Evolutionary conservation across 768 basidiomycete species (phyloP), one percentile per base, ranked within the genome.

Genomic region (Calvatia gigantea): DNA sequence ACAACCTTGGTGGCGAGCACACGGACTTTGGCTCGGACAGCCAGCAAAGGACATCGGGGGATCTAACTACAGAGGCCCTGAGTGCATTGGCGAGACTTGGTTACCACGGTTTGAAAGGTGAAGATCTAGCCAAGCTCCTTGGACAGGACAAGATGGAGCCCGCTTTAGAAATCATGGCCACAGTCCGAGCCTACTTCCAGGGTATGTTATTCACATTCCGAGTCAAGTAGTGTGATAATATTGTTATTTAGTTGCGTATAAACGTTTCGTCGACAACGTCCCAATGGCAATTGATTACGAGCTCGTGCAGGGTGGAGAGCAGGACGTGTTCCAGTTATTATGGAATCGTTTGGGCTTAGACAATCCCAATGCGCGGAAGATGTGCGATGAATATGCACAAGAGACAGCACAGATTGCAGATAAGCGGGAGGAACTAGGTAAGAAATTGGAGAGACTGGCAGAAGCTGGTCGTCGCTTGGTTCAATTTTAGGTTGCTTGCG

Each of bases 161-260:
- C 0, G 83, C 83, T 0, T 60, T 89, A 15, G 61, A 67, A 3
- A 86, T 89, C 61, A 89, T 90, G 86, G 85, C 85, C 0, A 78
- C 83, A 53, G 85, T 88, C 1, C 74, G 85, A 4, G 87, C 84
- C 0, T 89, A 89, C 60, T 89, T 89, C 66, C 85, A 89, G 75
- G 87, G 89, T 86, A 61, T 17, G 58, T 31, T 15, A 25, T 14
- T 41, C 9, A 14, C 8, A 21, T 41, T 31, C 39, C 31, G 6
- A 9, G n/a, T n/a, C n/a, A n/a, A n/a, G n/a, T n/a, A n/a, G n/a
- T n/a, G n/a, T n/a, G n/a, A n/a, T n/a, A n/a, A n/a, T n/a, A n/a
- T 21, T 21, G 19, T 8, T 4, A 1, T 42, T 1, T 42, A 87
- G 84, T 85, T 1, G 78, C 81, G 0, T 84, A 80, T 64, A 84